These are phyloP conservation scores for Paraphoma sp. DNA, from an alignment of 2,329 filamentous ascomycete genomes.

Conservation along the genomic window DNA sequence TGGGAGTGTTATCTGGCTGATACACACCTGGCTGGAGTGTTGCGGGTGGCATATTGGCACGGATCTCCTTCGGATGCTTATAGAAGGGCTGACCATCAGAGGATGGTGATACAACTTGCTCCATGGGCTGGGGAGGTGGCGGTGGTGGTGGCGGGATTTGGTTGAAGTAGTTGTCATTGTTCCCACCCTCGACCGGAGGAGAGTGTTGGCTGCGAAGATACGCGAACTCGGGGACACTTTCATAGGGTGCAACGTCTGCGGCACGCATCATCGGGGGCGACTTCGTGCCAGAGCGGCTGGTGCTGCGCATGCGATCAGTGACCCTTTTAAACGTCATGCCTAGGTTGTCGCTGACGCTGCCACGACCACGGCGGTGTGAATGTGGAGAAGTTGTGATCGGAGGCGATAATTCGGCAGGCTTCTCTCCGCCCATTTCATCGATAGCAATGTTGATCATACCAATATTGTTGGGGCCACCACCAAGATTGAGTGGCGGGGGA, in stretches of 20 bases:
- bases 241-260: constrained; percentile 49
- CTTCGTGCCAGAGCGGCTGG: constrained; percentile 59
- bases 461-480: constrained; percentile 30
- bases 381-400: constrained; percentile 47
- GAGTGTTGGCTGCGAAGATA: constrained; percentile 37
- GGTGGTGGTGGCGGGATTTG: constrained; percentile 45
- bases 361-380: constrained; percentile 60
- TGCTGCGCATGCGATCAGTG: constrained; percentile 66
- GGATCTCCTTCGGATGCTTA: constrained; percentile 54
- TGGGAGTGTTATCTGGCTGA: constrained; percentile 39
- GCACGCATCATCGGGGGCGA: constrained; percentile 50
- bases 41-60: constrained; percentile 58
- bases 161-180: constrained; percentile 35
- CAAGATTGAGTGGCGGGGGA: constrained; percentile 25
- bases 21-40: constrained; percentile 54
- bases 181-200: constrained; percentile 32
- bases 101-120: constrained; percentile 52
- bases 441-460: constrained; percentile 56
- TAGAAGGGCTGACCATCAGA: constrained; percentile 38
- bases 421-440: constrained; percentile 45
- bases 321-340: constrained; percentile 57
- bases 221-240: constrained; percentile 49
- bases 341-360: constrained; percentile 65
- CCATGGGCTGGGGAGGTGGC: constrained; percentile 45
- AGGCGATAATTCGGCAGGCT: constrained; percentile 30